Conservation (phyloP, 1,284 basidiomycete species). For the Leccinum subfulvum region DNA sequence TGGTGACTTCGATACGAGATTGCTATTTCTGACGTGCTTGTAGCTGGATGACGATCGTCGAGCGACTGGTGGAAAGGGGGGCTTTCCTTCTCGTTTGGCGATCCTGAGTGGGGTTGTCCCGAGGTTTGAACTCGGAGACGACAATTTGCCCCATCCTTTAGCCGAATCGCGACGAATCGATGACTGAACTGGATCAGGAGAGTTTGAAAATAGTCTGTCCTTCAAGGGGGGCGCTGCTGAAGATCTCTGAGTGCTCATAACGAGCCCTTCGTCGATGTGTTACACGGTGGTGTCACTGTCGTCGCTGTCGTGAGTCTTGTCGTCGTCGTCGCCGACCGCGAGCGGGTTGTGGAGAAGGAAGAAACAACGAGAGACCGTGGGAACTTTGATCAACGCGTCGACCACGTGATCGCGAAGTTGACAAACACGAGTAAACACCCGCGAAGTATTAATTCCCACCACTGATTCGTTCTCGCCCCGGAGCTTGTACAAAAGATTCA, state of each 20-base stretch:
- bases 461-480: too few relatives aligned
- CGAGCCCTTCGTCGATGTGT: slow-evolving; percentile 6
- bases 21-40: slow-evolving; percentile 77
- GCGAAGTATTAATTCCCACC: too few relatives aligned
- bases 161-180: slow-evolving; percentile 59
- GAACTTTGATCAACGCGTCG: slow-evolving; percentile 28
- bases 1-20: slow-evolving; percentile 85
- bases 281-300: slow-evolving; percentile 13
- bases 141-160: slow-evolving; percentile 48
- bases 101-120: slow-evolving; percentile 68
- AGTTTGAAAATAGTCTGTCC: slow-evolving; percentile 60
- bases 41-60: slow-evolving; percentile 80
- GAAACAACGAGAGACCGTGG: slow-evolving; percentile 27
- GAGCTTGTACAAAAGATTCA: too few relatives aligned
- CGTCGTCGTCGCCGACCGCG: slow-evolving; percentile 15
- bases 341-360: slow-evolving; percentile 9
- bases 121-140: slow-evolving; percentile 39
- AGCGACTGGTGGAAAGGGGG: slow-evolving; percentile 49
- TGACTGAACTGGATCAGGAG: slow-evolving; percentile 61
- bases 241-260: slow-evolving; percentile 29
- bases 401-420: slow-evolving; percentile 29
- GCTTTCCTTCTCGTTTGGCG: slow-evolving; percentile 57
- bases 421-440: slow-evolving; percentile 19
- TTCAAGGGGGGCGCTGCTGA: slow-evolving; percentile 15
- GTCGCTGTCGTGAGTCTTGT: slow-evolving; percentile 25